Percentiles rank a stretch among this genome's conserved stretches.
Evolutionary conservation across 1,139 yeast genomes (phyloP).

Genomic region (Hyphopichia wangnamkhiaoensis): DNA sequence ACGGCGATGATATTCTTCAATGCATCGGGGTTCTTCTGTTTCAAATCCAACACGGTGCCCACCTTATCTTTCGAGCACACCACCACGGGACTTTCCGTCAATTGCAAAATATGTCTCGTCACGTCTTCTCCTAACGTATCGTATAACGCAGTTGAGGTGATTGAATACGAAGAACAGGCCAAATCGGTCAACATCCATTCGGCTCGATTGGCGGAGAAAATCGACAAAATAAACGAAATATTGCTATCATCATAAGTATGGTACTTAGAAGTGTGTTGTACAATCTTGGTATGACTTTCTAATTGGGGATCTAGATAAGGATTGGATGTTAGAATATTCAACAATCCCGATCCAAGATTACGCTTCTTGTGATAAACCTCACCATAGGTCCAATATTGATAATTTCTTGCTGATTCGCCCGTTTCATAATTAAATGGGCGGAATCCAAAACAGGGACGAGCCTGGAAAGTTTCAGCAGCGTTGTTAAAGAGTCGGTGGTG

Average conservation of each 20-base stretch:
- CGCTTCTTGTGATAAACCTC: constrained; percentile 43
- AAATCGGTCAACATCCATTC: constrained; percentile 44
- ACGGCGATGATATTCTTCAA: constrained; percentile 33
- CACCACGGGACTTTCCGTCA: constrained; percentile 37
- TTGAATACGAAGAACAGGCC: constrained; percentile 36
- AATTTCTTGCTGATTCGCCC: constrained; percentile 21
- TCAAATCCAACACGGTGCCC: constrained; percentile 26
- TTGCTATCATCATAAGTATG: constrained; percentile 25
- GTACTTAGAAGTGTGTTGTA: constrained; percentile 20
- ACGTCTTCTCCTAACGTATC: constrained; percentile 43
- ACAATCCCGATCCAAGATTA: constrained; percentile 65
- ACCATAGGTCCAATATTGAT: constrained; percentile 49
- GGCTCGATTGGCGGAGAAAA: constrained; percentile 35
- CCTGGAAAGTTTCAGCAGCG: constrained; percentile 13
- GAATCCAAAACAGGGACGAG: constrained; percentile 18
- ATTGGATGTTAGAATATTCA: constrained; percentile 48
- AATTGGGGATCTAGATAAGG: constrained; percentile 33
- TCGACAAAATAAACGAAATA: constrained; percentile 33
- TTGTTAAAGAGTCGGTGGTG: constrained; percentile 16
- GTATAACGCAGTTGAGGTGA: constrained; percentile 41
- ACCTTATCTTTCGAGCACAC: constrained; percentile 38
- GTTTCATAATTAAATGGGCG: constrained; percentile 16
- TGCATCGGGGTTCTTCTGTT: constrained; percentile 20
- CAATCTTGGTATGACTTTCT: constrained; percentile 27
- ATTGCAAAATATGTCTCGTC: constrained; percentile 33